phyloP scores from a whole-genome alignment of 192 early-diverging fungal species.

The Phycomyces nitens region DNA sequence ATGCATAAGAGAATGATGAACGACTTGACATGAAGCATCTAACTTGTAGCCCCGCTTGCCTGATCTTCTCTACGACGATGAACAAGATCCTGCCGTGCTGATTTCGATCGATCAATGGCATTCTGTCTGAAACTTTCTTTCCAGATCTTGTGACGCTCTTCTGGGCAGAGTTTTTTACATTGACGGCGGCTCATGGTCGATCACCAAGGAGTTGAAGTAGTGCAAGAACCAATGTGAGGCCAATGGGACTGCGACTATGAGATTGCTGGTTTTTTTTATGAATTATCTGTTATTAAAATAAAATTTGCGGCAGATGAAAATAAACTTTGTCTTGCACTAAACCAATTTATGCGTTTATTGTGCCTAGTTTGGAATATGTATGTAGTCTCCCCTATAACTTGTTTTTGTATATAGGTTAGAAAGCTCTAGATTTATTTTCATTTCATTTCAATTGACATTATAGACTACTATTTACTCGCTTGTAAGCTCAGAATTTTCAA shows the following conservation, averaged over 20 bases:
- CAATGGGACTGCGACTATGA: background rate
- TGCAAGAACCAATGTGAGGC: background rate
- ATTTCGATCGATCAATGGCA: background rate
- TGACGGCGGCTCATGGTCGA: background rate
- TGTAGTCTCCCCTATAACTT: no score
- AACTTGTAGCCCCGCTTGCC: background rate
- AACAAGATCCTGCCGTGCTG: background rate
- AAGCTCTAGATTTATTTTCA: no score
- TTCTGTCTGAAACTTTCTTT: background rate
- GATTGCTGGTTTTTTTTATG: no score
- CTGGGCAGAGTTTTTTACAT: background rate
- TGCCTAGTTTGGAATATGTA: no score
- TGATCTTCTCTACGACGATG: constrained; percentile 1
- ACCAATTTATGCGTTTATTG: no score
- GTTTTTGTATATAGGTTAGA: no score
- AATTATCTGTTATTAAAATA: no score
- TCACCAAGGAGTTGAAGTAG: background rate
- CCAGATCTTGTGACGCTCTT: background rate
- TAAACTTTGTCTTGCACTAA: no score
- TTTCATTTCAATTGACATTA: no score
- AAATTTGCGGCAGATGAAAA: no score
- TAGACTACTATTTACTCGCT: no score
- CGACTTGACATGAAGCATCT: background rate
- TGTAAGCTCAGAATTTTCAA: no score
- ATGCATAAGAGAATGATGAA: background rate